Percentiles rank a stretch among this genome's conserved stretches.
Conservation (phyloP, 192 early-diverging fungal genomes). For the Ambispora gerdemannii region DNA sequence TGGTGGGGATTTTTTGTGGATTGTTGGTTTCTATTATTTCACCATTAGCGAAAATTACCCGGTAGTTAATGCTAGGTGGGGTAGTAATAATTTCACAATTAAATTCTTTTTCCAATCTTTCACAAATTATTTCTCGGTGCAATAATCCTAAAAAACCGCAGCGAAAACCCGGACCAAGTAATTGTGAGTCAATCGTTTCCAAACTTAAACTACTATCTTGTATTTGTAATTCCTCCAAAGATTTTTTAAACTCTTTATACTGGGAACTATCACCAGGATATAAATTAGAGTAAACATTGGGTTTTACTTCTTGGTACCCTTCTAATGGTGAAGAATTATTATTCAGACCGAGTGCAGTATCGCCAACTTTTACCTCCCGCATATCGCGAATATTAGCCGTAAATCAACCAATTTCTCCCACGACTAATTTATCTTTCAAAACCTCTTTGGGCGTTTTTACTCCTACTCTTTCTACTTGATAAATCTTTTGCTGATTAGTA, state of each 20-base stretch:
- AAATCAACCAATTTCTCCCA: slow-evolving; percentile 22
- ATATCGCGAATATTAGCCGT: slow-evolving; percentile 4
- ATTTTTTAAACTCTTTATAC: slow-evolving; percentile 15
- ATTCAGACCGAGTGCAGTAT: neutral
- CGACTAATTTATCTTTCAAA: slow-evolving; percentile 17
- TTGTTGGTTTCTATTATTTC: slow-evolving; percentile 1
- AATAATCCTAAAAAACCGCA: slow-evolving; percentile 11
- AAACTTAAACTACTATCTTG: slow-evolving; percentile 16
- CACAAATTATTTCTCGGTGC: slow-evolving; percentile 6
- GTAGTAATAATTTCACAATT: slow-evolving; percentile 17
- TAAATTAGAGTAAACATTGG: slow-evolving; percentile 18
- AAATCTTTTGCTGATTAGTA: slow-evolving; percentile 4
- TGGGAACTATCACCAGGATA: slow-evolving; percentile 9
- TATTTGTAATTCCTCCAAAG: slow-evolving; percentile 14
- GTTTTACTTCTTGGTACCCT: slow-evolving; percentile 2
- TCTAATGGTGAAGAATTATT: neutral
- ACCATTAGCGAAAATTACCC: neutral
- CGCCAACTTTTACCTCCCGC: slow-evolving; percentile 3
- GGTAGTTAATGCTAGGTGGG: slow-evolving; percentile 2
- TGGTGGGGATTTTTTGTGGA: slow-evolving; percentile 3
- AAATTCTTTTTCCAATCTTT: neutral
- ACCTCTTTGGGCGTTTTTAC: slow-evolving; percentile 18
- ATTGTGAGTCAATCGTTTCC: neutral
- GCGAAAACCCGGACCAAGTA: slow-evolving; percentile 1
- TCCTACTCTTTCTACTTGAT: slow-evolving; percentile 20